phyloP scores from a whole-genome alignment of 2,329 filamentous ascomycete genomes.

The Rhynchosporium secalis region DNA sequence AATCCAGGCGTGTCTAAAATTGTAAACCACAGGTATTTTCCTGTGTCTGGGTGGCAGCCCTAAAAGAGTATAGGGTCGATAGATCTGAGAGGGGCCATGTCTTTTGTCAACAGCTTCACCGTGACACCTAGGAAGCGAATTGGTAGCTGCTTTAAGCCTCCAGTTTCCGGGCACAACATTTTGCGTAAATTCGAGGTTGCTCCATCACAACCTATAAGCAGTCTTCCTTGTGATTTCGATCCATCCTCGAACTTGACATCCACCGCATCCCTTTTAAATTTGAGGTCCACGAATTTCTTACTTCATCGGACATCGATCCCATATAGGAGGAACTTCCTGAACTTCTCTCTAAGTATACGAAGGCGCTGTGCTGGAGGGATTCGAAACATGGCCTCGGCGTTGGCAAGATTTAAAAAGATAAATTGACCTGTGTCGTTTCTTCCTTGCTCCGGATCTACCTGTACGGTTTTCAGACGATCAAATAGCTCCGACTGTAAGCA shows the following conservation, averaged over 20 bases:
- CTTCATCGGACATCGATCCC: slow-evolving; percentile 50
- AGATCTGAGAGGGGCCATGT: slow-evolving; percentile 45
- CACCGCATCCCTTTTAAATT: slow-evolving; percentile 40
- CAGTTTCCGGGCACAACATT: slow-evolving; percentile 41
- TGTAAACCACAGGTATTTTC: slow-evolving; percentile 52
- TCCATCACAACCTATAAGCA: slow-evolving; percentile 55
- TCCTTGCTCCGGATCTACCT: slow-evolving; percentile 55
- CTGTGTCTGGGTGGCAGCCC: slow-evolving; percentile 51
- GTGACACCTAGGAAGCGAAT: slow-evolving; percentile 51
- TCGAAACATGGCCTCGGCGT: slow-evolving; percentile 47
- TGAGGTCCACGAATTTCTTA: slow-evolving; percentile 42
- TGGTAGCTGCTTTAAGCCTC: slow-evolving; percentile 45
- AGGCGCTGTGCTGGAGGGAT: slow-evolving; percentile 48
- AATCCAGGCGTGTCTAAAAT: slow-evolving; percentile 26
- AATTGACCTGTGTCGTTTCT: slow-evolving; percentile 50
- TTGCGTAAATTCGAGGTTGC: slow-evolving; percentile 47
- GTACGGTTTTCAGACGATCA: slow-evolving; percentile 49
- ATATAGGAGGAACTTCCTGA: slow-evolving; percentile 49
- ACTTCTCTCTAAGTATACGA: slow-evolving; percentile 49
- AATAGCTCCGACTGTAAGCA: slow-evolving; percentile 52
- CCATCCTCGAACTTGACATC: slow-evolving; percentile 51
- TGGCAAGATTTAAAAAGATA: slow-evolving; percentile 56
- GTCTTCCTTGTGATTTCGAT: slow-evolving; percentile 43
- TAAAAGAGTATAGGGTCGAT: slow-evolving; percentile 58
- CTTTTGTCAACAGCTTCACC: slow-evolving; percentile 43